A percentile compares a stretch with the other conserved stretches of the same genome.
These are phyloP conservation scores for Macrolepiota fuliginosa DNA, from an alignment of 768 basidiomycete species.

Conservation along the genomic window DNA sequence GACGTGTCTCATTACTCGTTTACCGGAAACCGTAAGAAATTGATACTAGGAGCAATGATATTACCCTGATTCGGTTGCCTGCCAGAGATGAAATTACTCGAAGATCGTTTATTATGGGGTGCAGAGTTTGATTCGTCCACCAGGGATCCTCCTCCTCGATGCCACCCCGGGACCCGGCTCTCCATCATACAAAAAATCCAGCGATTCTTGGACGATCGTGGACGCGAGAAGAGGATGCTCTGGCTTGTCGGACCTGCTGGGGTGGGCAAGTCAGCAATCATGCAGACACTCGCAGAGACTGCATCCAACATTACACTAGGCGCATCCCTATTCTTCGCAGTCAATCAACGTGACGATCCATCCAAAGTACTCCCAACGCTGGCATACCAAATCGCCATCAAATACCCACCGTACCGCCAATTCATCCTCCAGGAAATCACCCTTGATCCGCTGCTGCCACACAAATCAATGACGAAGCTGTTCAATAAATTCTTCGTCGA, in stretches of 20 bases:
- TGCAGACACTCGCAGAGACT: background rate
- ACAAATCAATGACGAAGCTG: background rate
- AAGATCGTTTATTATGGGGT: conserved; percentile 17
- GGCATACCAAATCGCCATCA: background rate
- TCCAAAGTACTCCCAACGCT: background rate
- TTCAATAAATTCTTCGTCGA: conserved; percentile 13
- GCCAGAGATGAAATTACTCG: background rate
- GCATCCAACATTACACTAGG: background rate
- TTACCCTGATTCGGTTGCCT: too few relatives aligned
- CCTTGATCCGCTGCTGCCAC: background rate
- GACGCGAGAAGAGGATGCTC: background rate
- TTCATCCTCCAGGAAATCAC: background rate
- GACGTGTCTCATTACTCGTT: too few relatives aligned
- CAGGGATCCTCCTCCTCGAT: background rate
- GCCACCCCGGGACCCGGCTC: background rate
- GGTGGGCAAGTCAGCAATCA: background rate
- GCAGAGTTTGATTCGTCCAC: conserved; percentile 15
- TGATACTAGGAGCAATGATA: too few relatives aligned
- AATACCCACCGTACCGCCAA: background rate
- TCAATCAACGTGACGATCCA: background rate
- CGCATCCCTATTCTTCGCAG: background rate
- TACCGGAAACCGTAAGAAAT: too few relatives aligned
- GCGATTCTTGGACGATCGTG: background rate
- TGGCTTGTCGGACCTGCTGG: background rate
- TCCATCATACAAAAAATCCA: background rate